Base-by-base conservation (phyloP, 805 yeast genomes). In the Cyberlindnera japonica region DNA sequence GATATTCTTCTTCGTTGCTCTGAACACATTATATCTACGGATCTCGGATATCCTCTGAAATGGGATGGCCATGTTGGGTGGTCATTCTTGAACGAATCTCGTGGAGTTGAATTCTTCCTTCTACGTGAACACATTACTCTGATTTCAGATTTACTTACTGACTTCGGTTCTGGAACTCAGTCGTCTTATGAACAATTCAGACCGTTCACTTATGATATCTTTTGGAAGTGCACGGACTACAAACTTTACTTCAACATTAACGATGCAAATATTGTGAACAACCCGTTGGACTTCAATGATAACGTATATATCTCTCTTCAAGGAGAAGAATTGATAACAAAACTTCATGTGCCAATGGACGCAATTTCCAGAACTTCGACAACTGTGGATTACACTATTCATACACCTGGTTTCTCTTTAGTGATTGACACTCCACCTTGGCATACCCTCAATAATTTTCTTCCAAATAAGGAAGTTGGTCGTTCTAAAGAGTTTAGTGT, bases 11-110 rank as follows among this genome's bases (percentile, higher is more conserved):
- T 85, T 48, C 68, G 71, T 11, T 83, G 95, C 0, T 72, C 75
- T 17, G 62, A 63, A 9, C 88, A 84, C 53, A 58, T 56, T 3
- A 33, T 89, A 6, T 61, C 64, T 9, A 78, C 82, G 2, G 74
- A 74, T 17, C 63, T 85, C 23, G 79, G 84, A 0, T 79, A 74
- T 47, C 97, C 98, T 0, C 61, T 86, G 28, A 64, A 74, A 43
- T 91, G 97, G 96, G 88, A 90, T 57, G 93, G 87, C 2, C 65
- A 70, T 37, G 79, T 85, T 8, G 62, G 62, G 0, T 93, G 96
- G 96, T 59, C 54, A 1, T 75, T 90, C 48, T 62, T 71, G 25
- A 69, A 78, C 45, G 57, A 57, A 3, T 74, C 90, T 2, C 54
- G 65, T 0, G 73, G 74, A 37, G 69, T 79, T 3, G 75, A 75